A percentile compares a stretch with the other conserved stretches of the same genome.
phyloP scores from a whole-genome alignment of 768 basidiomycete genomes.

The Gloeopeniophorella convolvens region DNA sequence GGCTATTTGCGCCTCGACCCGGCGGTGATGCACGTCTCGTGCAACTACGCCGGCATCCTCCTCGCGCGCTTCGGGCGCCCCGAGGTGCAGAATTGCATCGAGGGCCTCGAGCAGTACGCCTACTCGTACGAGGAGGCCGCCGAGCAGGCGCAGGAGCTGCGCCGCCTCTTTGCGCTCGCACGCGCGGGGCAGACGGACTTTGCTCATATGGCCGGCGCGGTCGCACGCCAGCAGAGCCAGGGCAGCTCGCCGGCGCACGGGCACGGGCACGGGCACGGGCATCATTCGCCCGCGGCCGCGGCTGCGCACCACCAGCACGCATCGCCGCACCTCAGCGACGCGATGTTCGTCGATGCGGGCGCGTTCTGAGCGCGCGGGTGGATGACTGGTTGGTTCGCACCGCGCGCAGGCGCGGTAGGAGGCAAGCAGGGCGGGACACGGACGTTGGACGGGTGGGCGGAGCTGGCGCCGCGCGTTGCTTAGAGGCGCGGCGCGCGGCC shows the following conservation, averaged over 20 bases:
- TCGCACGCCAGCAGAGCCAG: slow-evolving; percentile 22
- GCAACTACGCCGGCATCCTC: slow-evolving; percentile 76
- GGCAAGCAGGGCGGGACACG: too few species aligned
- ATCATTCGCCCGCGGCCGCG: slow-evolving; percentile 2
- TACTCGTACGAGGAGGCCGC: slow-evolving; percentile 82
- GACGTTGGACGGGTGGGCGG: too few species aligned
- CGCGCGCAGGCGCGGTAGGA: too few species aligned
- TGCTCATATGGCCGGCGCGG: slow-evolving; percentile 35
- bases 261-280: not conserved
- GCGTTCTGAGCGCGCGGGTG: slow-evolving; percentile 17
- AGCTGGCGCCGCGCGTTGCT: too few species aligned
- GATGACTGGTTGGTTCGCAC: too few species aligned
- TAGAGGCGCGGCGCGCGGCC: too few species aligned
- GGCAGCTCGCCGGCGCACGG: not conserved
- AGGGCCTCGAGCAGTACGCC: slow-evolving; percentile 83
- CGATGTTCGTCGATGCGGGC: slow-evolving; percentile 16
- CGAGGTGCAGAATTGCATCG: slow-evolving; percentile 79
- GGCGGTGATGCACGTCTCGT: slow-evolving; percentile 83
- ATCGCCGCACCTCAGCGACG: not conserved
- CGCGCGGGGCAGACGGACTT: slow-evolving; percentile 32
- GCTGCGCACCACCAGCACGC: not conserved
- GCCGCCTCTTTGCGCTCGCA: slow-evolving; percentile 40
- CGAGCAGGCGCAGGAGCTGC: slow-evolving; percentile 66
- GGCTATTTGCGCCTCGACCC: slow-evolving; percentile 86
- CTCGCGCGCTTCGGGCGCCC: slow-evolving; percentile 78